phyloP scores from a whole-genome alignment of 116 monocot genomes.

The Trichopus zeylanicus region DNA sequence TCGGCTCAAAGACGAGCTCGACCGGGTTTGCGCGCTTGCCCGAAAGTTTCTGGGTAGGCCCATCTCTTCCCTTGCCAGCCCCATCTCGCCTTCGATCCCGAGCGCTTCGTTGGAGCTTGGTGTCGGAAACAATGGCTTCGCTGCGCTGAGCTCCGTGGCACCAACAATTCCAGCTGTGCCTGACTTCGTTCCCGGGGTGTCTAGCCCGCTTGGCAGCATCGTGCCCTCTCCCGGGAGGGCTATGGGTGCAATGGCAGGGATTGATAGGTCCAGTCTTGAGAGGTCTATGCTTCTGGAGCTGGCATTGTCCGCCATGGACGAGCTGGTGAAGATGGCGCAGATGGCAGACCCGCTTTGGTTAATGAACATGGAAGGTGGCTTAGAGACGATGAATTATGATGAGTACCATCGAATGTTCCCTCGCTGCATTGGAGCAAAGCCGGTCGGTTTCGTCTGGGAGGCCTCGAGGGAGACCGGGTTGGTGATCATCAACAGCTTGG shows the following conservation, averaged over 20 bases:
- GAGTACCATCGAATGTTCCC: conserved; percentile 53
- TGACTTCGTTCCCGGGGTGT: conserved; percentile 19
- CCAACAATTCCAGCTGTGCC: conserved; percentile 16
- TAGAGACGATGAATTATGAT: conserved; percentile 56
- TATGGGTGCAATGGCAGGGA: not conserved
- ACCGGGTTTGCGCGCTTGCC: conserved; percentile 65
- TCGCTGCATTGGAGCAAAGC: conserved; percentile 32
- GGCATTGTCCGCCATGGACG: conserved; percentile 80
- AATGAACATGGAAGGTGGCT: conserved; percentile 16
- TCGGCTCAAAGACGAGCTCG: conserved; percentile 82
- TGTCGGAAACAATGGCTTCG: conserved; percentile 27
- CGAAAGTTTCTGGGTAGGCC: conserved; percentile 75
- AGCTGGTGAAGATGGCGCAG: conserved; percentile 89
- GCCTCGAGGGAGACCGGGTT: conserved; percentile 67
- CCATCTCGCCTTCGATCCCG: conserved; percentile 14
- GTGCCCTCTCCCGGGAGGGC: conserved; percentile 8
- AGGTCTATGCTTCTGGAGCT: conserved; percentile 63
- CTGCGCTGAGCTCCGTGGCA: conserved; percentile 15
- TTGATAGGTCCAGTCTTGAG: conserved; percentile 49
- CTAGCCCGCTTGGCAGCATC: conserved; percentile 26
- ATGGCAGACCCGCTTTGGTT: conserved; percentile 76
- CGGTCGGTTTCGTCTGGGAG: conserved; percentile 59
- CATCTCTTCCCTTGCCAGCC: conserved; percentile 21
- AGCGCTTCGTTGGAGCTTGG: conserved; percentile 57
- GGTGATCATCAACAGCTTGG: conserved; percentile 57